A percentile compares a stretch with the other conserved stretches of the same genome.
Evolutionary conservation across 257 asterid species (phyloP).

Genomic region (Jacaranda mimosifolia): DNA sequence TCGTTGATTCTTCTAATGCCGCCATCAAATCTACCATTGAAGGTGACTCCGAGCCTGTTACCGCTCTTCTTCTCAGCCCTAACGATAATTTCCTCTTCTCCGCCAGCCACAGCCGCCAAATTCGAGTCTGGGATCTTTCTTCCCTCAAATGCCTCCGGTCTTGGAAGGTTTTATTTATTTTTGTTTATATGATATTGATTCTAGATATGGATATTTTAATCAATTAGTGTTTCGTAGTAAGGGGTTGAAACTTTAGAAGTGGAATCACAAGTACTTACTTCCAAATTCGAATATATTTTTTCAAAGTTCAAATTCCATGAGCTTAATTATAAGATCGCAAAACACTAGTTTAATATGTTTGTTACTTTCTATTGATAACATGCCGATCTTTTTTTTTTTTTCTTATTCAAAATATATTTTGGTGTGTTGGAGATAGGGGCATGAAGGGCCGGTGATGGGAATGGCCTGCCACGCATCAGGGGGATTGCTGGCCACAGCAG

Average conservation of each 20-base stretch:
- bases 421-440: conserved; percentile 63
- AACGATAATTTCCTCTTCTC: conserved; percentile 73
- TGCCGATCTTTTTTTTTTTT: neutral
- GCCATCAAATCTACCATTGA: conserved; percentile 81
- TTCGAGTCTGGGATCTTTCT: conserved; percentile 90
- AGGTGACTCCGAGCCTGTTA: conserved; percentile 87
- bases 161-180: conserved; percentile 74
- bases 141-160: conserved; percentile 87
- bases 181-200: neutral
- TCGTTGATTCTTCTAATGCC: conserved; percentile 77
- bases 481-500: conserved; percentile 95
- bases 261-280: neutral
- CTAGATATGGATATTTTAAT: neutral
- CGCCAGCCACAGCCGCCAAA: conserved; percentile 89
- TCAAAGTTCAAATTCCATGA: neutral
- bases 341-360: neutral
- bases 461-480: conserved; percentile 97
- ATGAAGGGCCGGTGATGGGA: conserved; percentile 94
- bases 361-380: neutral
- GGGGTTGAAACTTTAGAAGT: conserved; percentile 15
- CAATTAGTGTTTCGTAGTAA: neutral
- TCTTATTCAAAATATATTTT: neutral
- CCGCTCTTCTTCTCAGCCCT: conserved; percentile 82
- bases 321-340: neutral
- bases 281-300: neutral